Base-by-base conservation (phyloP, 257 asterid genomes). In the Schizonepeta tenuifolia region DNA sequence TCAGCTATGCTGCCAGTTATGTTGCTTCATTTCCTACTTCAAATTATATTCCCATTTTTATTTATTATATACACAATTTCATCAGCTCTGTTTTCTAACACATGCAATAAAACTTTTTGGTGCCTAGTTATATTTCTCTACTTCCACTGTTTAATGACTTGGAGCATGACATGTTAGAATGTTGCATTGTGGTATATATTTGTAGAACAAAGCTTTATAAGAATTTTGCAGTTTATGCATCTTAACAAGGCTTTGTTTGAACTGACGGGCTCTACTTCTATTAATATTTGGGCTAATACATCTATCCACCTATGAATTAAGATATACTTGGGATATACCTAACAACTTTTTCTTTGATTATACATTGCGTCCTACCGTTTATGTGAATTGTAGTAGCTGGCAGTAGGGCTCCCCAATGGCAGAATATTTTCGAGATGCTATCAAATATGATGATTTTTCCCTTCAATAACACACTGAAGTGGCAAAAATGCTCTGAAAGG, bases 171-270 rank as follows among this genome's bases (percentile, higher is more conserved):
- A 17, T 58, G 67, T 67, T 53, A 49, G 55, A 64, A 54, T 24
- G 8, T 59, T 53, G 31, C 36, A 31, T 7, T 53, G 54, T 55
- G 71, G 75, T 56, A 26, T 38, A 55, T 5, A 66, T 38, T 58
- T 49, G 50, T 50, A 60, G 11, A 21, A 40, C 17, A 46, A 18
- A 12, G 18, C 24, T 13, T 62, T 73, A 40, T 11, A 10, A 33
- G 6, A 24, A 18, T 40, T 69, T 43, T 36, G 50, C 73, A 33
- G 59, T 68, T 73, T 14, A 18, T 69, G 51, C 65, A 15, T 70
- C 11, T 62, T 74, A 55, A 44, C 44, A 61, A 47, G 72, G 69
- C 61, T 56, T 74, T 46, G 26, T 61, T 56, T 36, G 73, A 50
- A 57, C 63, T 49, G 46, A 40, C 66, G 49, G 51, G 20, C 70